Evolutionary conservation across 495 filamentous ascomycete genomes (phyloP).

Genomic region (Hypoxylon intermedium): DNA sequence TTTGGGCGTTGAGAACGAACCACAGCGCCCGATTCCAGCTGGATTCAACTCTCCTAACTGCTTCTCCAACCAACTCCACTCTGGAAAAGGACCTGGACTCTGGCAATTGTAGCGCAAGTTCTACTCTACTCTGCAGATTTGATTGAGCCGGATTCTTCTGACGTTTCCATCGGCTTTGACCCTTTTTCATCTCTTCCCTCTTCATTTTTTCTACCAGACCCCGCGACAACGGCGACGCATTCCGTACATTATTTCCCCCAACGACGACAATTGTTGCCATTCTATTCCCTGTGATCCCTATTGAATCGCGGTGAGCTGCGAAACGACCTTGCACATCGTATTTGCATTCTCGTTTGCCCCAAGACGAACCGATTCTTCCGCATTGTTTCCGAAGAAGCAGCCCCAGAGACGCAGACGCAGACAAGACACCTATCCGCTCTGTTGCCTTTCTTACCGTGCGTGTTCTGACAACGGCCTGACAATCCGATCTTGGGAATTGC

Average conservation of each 20-base stretch:
- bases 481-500: slow-evolving; percentile 22
- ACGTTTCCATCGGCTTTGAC: slow-evolving; percentile 54
- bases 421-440: background rate
- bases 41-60: background rate
- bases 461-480: slow-evolving; percentile 20
- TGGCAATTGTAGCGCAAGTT: slow-evolving; percentile 22
- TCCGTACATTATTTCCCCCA: slow-evolving; percentile 31
- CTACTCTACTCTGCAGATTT: too few species aligned
- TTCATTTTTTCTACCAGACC: slow-evolving; percentile 41
- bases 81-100: slow-evolving; percentile 12
- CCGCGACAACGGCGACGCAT: slow-evolving; percentile 40
- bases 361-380: slow-evolving; percentile 22
- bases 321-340: slow-evolving; percentile 4
- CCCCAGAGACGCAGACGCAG: too few species aligned
- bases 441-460: slow-evolving; percentile 8
- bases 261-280: slow-evolving; percentile 23
- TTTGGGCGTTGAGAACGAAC: slow-evolving; percentile 17
- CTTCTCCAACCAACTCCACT: slow-evolving; percentile 2
- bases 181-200: slow-evolving; percentile 44
- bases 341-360: slow-evolving; percentile 6
- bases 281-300: slow-evolving; percentile 18
- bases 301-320: slow-evolving; percentile 6
- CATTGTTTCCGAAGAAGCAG: slow-evolving; percentile 22
- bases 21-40: background rate
- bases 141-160: slow-evolving; percentile 56